Percentiles rank a stretch among this genome's conserved stretches.
These are phyloP conservation scores for Dacryopinax primogenitus DNA, from an alignment of 768 basidiomycete genomes.

Conservation along the genomic window DNA sequence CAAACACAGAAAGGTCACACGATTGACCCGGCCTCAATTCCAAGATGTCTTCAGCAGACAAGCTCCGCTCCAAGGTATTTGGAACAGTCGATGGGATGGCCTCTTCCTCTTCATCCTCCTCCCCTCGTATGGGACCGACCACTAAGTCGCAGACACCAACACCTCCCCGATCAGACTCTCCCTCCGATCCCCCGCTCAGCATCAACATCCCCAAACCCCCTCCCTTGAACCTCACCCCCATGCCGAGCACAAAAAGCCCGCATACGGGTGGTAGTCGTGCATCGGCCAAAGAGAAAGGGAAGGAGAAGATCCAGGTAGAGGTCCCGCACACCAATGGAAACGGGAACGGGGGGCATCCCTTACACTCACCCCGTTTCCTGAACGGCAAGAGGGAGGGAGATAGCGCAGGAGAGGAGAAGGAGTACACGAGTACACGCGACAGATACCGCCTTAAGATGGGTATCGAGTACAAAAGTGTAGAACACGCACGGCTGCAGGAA, in stretches of 20 bases:
- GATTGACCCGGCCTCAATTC: background rate
- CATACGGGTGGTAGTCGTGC: background rate
- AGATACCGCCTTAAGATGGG: constrained; percentile 36
- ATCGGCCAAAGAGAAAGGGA: background rate
- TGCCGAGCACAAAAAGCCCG: constrained; percentile 35
- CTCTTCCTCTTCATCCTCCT: background rate
- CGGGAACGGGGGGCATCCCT: background rate
- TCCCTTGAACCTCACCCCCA: constrained; percentile 29
- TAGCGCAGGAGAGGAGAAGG: background rate
- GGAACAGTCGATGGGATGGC: constrained; percentile 21
- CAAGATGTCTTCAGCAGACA: constrained; percentile 41
- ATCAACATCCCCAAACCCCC: constrained; percentile 56
- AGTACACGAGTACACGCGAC: background rate
- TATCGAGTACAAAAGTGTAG: constrained; percentile 60
- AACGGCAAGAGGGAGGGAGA: background rate
- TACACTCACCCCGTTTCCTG: background rate
- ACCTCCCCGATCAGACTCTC: constrained; percentile 20
- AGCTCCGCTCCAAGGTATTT: constrained; percentile 65
- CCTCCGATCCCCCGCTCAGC: constrained; percentile 33
- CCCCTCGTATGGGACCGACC: constrained; percentile 19
- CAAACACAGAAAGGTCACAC: background rate
- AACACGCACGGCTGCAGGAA: constrained; percentile 74
- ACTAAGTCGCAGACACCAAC: constrained; percentile 17
- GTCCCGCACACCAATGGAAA: background rate
- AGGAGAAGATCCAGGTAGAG: background rate